Conservation (phyloP, 176 grass and related monocot genomes). For the Oryza coarctata region DNA sequence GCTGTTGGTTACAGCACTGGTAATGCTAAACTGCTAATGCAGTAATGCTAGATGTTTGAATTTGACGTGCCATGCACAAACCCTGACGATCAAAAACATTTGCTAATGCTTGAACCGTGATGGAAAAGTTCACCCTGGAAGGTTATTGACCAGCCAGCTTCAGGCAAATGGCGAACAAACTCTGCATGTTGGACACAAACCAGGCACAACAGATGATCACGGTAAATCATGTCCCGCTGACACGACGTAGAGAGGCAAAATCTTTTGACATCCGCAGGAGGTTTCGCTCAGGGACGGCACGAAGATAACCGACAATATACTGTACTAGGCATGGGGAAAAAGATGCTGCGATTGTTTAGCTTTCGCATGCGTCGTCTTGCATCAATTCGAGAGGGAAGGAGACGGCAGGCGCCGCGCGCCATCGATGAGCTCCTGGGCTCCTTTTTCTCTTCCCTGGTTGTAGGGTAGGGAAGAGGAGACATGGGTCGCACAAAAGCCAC, state of each 20-base stretch:
- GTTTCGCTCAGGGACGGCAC: background rate
- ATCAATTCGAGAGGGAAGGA: background rate
- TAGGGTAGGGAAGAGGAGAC: background rate
- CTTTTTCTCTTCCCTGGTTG: background rate
- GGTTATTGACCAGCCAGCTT: background rate
- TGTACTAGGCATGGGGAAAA: background rate
- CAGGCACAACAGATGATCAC: background rate
- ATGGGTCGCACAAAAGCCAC: conserved; percentile 1
- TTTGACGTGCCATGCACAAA: too few relatives aligned
- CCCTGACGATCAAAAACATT: too few relatives aligned
- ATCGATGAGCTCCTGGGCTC: conserved; percentile 26
- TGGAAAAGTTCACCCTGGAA: background rate
- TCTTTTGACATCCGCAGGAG: background rate
- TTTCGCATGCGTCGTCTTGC: background rate
- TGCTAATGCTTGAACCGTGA: too few relatives aligned
- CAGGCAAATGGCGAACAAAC: background rate
- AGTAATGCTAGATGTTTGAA: background rate
- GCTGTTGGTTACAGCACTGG: background rate
- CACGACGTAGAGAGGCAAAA: background rate
- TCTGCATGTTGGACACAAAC: background rate
- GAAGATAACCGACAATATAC: background rate
- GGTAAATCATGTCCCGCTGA: background rate
- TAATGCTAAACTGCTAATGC: too few relatives aligned
- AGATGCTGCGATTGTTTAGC: background rate
- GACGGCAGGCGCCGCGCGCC: background rate